Evolutionary conservation across 2,329 filamentous ascomycete genomes (phyloP).

Genomic region (Lasiodiplodia gonubiensis): DNA sequence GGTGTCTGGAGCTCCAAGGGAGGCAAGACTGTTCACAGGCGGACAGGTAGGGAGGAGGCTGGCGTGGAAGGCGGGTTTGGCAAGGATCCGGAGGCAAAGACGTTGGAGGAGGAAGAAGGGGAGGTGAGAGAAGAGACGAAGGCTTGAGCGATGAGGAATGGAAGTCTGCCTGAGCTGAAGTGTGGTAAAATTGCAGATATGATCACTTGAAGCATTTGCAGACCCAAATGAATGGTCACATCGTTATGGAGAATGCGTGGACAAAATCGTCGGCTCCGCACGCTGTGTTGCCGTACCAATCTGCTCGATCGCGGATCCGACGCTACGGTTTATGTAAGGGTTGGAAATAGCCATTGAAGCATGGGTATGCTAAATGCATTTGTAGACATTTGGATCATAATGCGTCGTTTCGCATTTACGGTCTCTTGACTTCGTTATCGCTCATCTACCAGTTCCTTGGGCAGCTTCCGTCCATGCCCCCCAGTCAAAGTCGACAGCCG

Average conservation of each 20-base stretch:
- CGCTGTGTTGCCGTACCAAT: too few relatives aligned
- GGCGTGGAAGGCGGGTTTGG: constrained; percentile 13
- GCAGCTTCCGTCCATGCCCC: constrained; percentile 30
- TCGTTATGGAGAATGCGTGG: too few relatives aligned
- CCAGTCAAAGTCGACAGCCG: constrained; percentile 52
- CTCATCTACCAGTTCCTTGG: neutral
- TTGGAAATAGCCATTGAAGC: neutral
- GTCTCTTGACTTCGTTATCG: neutral
- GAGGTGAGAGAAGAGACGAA: constrained; percentile 4
- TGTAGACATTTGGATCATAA: neutral
- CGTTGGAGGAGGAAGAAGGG: neutral
- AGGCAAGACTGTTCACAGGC: constrained; percentile 29
- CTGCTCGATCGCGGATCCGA: too few relatives aligned
- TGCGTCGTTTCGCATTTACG: neutral
- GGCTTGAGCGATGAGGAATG: neutral
- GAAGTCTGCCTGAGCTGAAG: neutral
- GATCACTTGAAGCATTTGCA: neutral
- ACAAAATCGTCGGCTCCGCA: too few relatives aligned
- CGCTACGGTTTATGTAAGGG: neutral
- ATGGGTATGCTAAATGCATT: neutral
- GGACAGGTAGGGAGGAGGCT: constrained; percentile 11
- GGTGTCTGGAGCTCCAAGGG: constrained; percentile 32
- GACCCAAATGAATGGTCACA: too few relatives aligned
- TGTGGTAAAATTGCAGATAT: too few relatives aligned
- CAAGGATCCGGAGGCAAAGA: neutral